These are phyloP conservation scores for Pseudotsuga menziesii DNA, from an alignment of 75 land plant genomes.

Conservation along the genomic window DNA sequence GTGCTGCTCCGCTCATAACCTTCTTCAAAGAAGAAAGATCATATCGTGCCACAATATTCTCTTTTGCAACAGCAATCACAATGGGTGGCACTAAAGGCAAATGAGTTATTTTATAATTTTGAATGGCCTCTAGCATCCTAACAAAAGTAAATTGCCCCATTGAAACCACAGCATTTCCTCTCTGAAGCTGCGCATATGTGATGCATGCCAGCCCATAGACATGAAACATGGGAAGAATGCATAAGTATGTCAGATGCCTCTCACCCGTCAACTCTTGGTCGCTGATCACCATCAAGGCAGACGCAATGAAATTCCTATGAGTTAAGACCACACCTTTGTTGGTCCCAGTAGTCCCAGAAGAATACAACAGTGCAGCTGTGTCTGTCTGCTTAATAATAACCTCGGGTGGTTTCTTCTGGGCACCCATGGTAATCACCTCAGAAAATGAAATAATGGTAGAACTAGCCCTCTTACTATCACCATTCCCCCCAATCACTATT, in stretches of 20 bases:
- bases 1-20: conserved; percentile 73
- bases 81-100: conserved; percentile 72
- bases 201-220: conserved; percentile 60
- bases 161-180: conserved; percentile 51
- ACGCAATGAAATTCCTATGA: conserved; percentile 58
- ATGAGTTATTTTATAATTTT: conserved; percentile 54
- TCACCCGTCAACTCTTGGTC: conserved; percentile 38
- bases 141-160: conserved; percentile 55
- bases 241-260: conserved; percentile 27
- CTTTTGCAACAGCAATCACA: conserved; percentile 60
- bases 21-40: conserved; percentile 52
- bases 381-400: conserved; percentile 34
- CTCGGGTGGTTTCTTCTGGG: conserved; percentile 7
- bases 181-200: conserved; percentile 38
- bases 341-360: conserved; percentile 81
- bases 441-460: background rate
- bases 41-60: conserved; percentile 39
- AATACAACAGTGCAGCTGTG: conserved; percentile 59
- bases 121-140: conserved; percentile 33
- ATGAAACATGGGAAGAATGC: conserved; percentile 80
- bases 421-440: no score
- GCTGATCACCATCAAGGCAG: conserved; percentile 21
- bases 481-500: conserved; percentile 11
- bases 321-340: conserved; percentile 79
- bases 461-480: background rate